phyloP scores from a whole-genome alignment of 208 protist genomes.

The Crithidia expoeki region DNA sequence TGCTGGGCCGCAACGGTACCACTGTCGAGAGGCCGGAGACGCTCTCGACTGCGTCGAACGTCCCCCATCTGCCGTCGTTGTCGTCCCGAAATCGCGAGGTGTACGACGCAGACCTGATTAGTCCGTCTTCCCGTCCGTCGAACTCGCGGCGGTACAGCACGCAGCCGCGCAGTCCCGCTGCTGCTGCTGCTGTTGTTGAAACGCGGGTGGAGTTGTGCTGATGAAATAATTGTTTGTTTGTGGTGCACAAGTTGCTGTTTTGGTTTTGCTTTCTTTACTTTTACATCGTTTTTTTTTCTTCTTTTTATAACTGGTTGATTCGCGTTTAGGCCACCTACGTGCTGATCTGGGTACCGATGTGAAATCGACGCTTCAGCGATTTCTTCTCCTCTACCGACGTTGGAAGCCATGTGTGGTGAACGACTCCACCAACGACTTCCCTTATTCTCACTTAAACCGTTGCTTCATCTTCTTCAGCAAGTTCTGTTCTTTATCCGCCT shows the following conservation, averaged over 20 bases:
- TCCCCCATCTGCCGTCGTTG: neutral
- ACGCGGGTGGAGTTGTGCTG: neutral
- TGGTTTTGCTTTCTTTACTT: neutral
- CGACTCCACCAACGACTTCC: too few species aligned
- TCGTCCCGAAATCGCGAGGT: neutral
- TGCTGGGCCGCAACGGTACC: neutral
- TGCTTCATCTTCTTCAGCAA: too few species aligned
- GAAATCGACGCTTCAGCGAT: too few species aligned
- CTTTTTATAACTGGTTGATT: neutral
- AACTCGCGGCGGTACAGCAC: neutral
- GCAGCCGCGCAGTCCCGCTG: neutral
- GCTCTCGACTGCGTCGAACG: neutral
- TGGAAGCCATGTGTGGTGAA: too few species aligned
- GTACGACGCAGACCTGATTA: neutral
- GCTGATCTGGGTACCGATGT: too few species aligned
- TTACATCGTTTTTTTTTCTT: constrained; percentile 5
- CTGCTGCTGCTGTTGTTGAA: neutral
- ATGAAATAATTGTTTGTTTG: neutral
- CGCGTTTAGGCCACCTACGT: too few species aligned
- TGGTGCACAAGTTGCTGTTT: neutral
- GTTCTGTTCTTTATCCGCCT: too few species aligned
- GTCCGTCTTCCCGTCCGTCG: neutral
- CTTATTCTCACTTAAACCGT: too few species aligned
- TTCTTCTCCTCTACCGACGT: too few species aligned
- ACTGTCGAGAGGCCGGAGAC: neutral